Conservation (phyloP, 1,139 yeast species). For the Suzukiozyma palmioleophila region DNA sequence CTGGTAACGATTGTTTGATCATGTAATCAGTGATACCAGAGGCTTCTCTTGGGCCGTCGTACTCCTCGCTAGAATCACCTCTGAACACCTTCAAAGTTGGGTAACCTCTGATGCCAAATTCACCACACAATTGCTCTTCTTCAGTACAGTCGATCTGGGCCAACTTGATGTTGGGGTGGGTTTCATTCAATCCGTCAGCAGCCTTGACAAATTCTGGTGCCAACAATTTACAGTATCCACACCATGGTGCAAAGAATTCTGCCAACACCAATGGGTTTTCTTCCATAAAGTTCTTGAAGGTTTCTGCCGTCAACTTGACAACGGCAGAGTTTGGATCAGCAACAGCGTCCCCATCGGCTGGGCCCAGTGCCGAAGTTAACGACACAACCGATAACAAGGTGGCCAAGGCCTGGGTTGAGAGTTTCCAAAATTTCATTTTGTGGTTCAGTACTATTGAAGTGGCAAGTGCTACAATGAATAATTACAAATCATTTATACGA, state of each 20-base stretch:
- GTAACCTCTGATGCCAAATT: constrained; percentile 78
- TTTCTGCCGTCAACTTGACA: constrained; percentile 61
- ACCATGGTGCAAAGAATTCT: constrained; percentile 99
- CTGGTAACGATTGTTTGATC: constrained; percentile 80
- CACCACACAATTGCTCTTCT: constrained; percentile 74
- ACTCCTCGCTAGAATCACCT: constrained; percentile 53
- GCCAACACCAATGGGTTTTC: constrained; percentile 81
- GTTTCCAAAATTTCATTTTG: constrained; percentile 39
- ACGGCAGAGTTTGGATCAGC: constrained; percentile 88
- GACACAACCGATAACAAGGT: constrained; percentile 35
- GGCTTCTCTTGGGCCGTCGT: constrained; percentile 81
- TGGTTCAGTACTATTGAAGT: background rate
- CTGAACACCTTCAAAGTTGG: constrained; percentile 88
- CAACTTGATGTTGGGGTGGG: constrained; percentile 59
- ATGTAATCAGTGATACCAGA: constrained; percentile 73
- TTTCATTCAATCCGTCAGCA: constrained; percentile 65
- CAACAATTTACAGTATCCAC: constrained; percentile 94
- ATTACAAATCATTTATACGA: no score
- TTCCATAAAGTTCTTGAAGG: constrained; percentile 59
- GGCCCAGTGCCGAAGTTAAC: constrained; percentile 33
- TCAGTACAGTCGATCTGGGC: constrained; percentile 94
- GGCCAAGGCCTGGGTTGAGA: constrained; percentile 36
- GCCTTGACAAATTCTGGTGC: constrained; percentile 91
- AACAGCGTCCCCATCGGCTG: constrained; percentile 54
- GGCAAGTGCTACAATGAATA: no score